Percentiles rank a stretch among this genome's conserved stretches.
phyloP scores from a whole-genome alignment of 805 yeast species.

The Spathaspora hagerdaliae region DNA sequence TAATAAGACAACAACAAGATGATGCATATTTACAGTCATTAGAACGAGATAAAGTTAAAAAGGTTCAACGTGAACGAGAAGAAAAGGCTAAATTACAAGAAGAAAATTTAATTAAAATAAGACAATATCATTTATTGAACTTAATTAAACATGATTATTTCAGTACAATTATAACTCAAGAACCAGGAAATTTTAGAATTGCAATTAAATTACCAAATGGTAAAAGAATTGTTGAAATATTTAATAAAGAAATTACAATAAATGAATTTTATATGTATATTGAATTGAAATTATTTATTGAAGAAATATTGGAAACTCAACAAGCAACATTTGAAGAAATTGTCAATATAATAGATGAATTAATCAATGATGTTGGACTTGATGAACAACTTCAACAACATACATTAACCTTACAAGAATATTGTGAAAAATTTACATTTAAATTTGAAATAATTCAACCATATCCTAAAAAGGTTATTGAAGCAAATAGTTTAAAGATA shows the following conservation, averaged over 20 bases:
- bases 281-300: slow-evolving; percentile 33
- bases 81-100: slow-evolving; percentile 10
- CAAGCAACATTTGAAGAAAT: slow-evolving; percentile 1
- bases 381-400: slow-evolving; percentile 14
- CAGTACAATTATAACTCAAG: background rate
- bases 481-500: slow-evolving; percentile 8
- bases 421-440: slow-evolving; percentile 22
- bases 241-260: slow-evolving; percentile 35
- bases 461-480: slow-evolving; percentile 32
- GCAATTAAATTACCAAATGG: slow-evolving; percentile 58
- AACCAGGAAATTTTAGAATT: slow-evolving; percentile 19
- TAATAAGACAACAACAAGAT: slow-evolving; percentile 40
- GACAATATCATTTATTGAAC: slow-evolving; percentile 6
- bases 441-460: slow-evolving; percentile 39
- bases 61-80: slow-evolving; percentile 35
- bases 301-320: slow-evolving; percentile 4
- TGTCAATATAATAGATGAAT: slow-evolving; percentile 5
- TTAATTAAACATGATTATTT: slow-evolving; percentile 1
- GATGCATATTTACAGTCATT: slow-evolving; percentile 39
- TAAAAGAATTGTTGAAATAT: slow-evolving; percentile 41
- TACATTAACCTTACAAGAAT: slow-evolving; percentile 15
- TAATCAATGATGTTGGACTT: slow-evolving; percentile 4
- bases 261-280: slow-evolving; percentile 49
- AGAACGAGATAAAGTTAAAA: slow-evolving; percentile 51
- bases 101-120: slow-evolving; percentile 7